phyloP scores from a whole-genome alignment of 352 stramenopile genomes.

The Phytophthora foliorum region DNA sequence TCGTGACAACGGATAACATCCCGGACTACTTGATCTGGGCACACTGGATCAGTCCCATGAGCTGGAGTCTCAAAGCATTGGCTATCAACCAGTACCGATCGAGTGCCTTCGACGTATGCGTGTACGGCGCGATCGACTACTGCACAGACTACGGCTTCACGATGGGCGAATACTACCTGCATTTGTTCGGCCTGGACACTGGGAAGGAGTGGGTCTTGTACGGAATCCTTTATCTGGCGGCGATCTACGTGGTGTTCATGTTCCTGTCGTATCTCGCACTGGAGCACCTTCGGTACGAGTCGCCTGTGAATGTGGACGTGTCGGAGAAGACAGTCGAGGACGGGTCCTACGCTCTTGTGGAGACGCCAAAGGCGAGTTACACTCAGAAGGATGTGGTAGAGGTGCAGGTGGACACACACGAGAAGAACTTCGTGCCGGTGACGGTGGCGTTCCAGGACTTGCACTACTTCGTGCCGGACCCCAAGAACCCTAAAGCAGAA shows the following conservation, averaged over 20 bases:
- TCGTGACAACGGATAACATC: slow-evolving; percentile 57
- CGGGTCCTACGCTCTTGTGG: too few relatives aligned
- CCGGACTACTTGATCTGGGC: slow-evolving; percentile 53
- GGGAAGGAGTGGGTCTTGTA: slow-evolving; percentile 16
- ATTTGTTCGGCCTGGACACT: slow-evolving; percentile 11
- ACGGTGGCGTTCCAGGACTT: slow-evolving; percentile 27
- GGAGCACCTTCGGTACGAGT: too few relatives aligned
- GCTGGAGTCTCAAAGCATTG: slow-evolving; percentile 22
- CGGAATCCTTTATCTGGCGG: slow-evolving; percentile 18
- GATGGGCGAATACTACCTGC: slow-evolving; percentile 40
- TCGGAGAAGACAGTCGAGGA: too few relatives aligned
- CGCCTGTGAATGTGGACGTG: too few relatives aligned
- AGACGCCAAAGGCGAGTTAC: too few relatives aligned
- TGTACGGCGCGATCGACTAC: slow-evolving; percentile 30
- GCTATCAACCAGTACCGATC: slow-evolving; percentile 41
- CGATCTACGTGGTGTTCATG: slow-evolving; percentile 25
- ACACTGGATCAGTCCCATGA: slow-evolving; percentile 51
- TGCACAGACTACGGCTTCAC: slow-evolving; percentile 25
- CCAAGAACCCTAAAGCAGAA: slow-evolving; percentile 11
- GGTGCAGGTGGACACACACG: slow-evolving; percentile 12
- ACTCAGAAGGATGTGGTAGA: too few relatives aligned
- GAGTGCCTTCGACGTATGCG: slow-evolving; percentile 28
- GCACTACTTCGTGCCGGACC: slow-evolving; percentile 17
- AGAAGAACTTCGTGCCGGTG: slow-evolving; percentile 17
- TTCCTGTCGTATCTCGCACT: too few relatives aligned